Evolutionary conservation across 179 eudicot genomes (phyloP).

Genomic region (Vitellaria paradoxa): DNA sequence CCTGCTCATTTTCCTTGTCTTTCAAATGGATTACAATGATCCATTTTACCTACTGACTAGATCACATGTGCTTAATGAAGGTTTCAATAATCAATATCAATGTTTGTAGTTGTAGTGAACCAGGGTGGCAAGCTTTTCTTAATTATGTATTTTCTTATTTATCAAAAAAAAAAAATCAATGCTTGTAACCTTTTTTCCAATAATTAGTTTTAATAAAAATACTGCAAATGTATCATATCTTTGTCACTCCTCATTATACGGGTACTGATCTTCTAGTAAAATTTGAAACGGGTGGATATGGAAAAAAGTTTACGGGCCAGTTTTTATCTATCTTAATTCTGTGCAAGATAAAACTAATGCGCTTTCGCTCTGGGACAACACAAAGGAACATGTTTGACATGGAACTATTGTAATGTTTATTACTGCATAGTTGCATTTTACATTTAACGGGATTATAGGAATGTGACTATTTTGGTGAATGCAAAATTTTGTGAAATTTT

Average conservation of each 20-base stretch:
- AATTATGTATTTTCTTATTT: no score
- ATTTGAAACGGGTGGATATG: constrained; percentile 64
- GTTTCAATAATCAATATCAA: no score
- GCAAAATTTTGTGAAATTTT: neutral
- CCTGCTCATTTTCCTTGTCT: neutral
- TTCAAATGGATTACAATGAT: neutral
- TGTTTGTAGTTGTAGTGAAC: no score
- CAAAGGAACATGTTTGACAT: constrained; percentile 62
- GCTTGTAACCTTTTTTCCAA: no score
- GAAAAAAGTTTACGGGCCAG: constrained; percentile 95
- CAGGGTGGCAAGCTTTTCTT: no score
- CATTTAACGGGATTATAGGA: no score
- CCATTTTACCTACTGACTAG: no score
- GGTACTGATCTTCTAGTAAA: constrained; percentile 67
- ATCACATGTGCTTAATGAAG: no score
- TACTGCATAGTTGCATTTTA: no score
- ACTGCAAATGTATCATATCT: constrained; percentile 43
- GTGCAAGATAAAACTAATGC: constrained; percentile 36
- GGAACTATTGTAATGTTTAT: neutral
- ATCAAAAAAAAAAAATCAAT: no score
- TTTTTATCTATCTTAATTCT: constrained; percentile 83
- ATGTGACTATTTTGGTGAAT: neutral
- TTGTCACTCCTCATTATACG: constrained; percentile 75
- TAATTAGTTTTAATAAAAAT: no score
- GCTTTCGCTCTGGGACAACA: constrained; percentile 77